Base-by-base conservation (phyloP, 352 stramenopile genomes). In the Pythium aphanidermatum region DNA sequence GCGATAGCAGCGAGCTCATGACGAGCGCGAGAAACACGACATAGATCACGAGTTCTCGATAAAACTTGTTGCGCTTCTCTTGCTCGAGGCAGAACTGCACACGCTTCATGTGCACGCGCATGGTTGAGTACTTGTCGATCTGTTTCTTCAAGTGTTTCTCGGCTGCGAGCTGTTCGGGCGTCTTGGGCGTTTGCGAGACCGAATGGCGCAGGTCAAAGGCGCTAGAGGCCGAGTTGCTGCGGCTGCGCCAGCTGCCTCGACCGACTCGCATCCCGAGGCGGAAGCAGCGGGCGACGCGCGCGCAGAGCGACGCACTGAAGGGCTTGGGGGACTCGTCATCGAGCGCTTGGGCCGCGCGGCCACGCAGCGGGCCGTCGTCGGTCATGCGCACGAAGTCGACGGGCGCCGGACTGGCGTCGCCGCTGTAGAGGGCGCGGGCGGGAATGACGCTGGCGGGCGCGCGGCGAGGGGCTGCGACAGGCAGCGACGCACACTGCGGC, bases 101-200 rank as follows among this genome's bases (percentile, higher is more conserved):
- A 48, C 76, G 73, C 53, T 87, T 91, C 75, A 91, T 88, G 63
- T 91, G 72, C 39, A 91, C 73, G 27, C 78, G 70, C 75, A 87
- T 86, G n/a, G 58, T 88, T 41, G 75, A 86, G 61, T 84, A 88
- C 47, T 43, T 48, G 29, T 46, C 51, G 42, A 59, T 51, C 30
- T 48, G 41, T 31, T 46, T 30, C 47, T 55, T 55, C 37, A 55
- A 38, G 16, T 55, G 41, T 23, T 55, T 55, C 35, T 55, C 35
- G 26, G 68, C 63, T 11, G 57, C 43, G 3, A 78, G 26, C 46
- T 79, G 65, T 29, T 77, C 71, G 30, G 64, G 53, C 0, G 60
- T 70, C n/a, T 31, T 28, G 3, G 28, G 19, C 11, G 27, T 29
- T 14, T 28, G n/a, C 26, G 35, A 36, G 11, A 28, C n/a, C 9